Conservation (phyloP, 371 early-diverging fungal genomes). For the Rhizopus stolonifer region DNA sequence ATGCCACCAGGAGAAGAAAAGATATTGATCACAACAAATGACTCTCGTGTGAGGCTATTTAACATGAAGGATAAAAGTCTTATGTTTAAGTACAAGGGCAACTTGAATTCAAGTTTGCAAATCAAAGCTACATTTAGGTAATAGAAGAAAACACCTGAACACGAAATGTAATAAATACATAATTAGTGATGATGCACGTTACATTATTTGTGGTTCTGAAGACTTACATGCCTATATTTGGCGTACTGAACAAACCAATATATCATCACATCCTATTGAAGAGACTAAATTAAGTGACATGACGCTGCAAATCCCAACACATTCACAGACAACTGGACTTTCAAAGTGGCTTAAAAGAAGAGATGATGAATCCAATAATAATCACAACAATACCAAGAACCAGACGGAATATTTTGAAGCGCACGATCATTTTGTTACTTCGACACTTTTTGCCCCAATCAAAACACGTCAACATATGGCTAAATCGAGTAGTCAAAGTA, state of each 20-base stretch:
- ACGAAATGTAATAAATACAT: neutral
- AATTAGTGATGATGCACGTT: slow-evolving; percentile 68
- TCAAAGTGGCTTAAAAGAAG: slow-evolving; percentile 26
- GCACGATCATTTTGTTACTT: slow-evolving; percentile 55
- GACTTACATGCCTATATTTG: slow-evolving; percentile 76
- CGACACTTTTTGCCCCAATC: slow-evolving; percentile 62
- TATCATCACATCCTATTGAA: slow-evolving; percentile 10
- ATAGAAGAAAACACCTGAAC: too few relatives aligned
- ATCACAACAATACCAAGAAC: slow-evolving; percentile 23
- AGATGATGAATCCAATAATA: slow-evolving; percentile 10
- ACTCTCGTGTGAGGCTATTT: slow-evolving; percentile 78
- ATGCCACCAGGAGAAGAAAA: slow-evolving; percentile 51
- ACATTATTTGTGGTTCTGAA: slow-evolving; percentile 82
- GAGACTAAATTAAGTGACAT: slow-evolving; percentile 9
- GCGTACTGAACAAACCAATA: slow-evolving; percentile 54
- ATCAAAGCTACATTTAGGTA: slow-evolving; percentile 74
- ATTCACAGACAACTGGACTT: slow-evolving; percentile 10
- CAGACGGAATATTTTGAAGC: slow-evolving; percentile 44
- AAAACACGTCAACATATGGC: slow-evolving; percentile 56
- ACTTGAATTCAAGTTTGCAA: slow-evolving; percentile 64
- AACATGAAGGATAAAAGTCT: slow-evolving; percentile 73
- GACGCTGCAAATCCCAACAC: slow-evolving; percentile 1
- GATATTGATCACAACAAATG: slow-evolving; percentile 76
- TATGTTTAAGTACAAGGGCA: slow-evolving; percentile 76
- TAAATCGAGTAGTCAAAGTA: slow-evolving; percentile 16